Evolutionary conservation across 1,284 basidiomycete species (phyloP).

Genomic region (Tranzscheliella williamsii): DNA sequence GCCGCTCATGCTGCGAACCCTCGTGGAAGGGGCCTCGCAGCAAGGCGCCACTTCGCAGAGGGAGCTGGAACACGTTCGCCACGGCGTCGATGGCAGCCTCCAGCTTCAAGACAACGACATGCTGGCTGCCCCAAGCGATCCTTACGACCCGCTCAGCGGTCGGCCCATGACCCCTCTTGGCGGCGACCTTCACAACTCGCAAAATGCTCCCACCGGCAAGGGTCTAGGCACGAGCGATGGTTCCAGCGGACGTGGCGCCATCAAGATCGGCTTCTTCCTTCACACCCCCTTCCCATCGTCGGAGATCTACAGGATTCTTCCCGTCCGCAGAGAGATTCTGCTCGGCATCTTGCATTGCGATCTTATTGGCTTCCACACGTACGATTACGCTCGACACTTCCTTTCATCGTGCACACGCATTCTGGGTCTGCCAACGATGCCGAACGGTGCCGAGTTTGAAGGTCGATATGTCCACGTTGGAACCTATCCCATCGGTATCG

Average conservation of each 20-base stretch:
- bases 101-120: slow-evolving; percentile 43
- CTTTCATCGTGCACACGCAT: slow-evolving; percentile 96
- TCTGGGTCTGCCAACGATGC: slow-evolving; percentile 92
- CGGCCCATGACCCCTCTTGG: slow-evolving; percentile 8
- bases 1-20: slow-evolving; percentile 85
- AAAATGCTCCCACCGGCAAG: slow-evolving; percentile 6
- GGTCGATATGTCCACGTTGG: slow-evolving; percentile 94
- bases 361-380: slow-evolving; percentile 87
- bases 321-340: slow-evolving; percentile 93
- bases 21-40: slow-evolving; percentile 69
- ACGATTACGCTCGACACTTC: slow-evolving; percentile 99
- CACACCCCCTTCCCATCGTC: slow-evolving; percentile 98
- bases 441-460: slow-evolving; percentile 92
- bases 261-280: slow-evolving; percentile 88
- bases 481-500: slow-evolving; percentile 98
- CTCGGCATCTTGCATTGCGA: slow-evolving; percentile 94
- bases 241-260: slow-evolving; percentile 44
- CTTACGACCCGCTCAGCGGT: slow-evolving; percentile 3
- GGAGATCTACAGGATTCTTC: slow-evolving; percentile 89
- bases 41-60: slow-evolving; percentile 63
- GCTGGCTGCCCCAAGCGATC: slow-evolving; percentile 39
- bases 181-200: too few relatives aligned
- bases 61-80: slow-evolving; percentile 51
- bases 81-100: slow-evolving; percentile 51
- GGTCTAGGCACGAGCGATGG: slow-evolving; percentile 50